These are phyloP conservation scores for Gaultheria prostrata DNA, from an alignment of 148 eudicot genomes.

Conservation along the genomic window DNA sequence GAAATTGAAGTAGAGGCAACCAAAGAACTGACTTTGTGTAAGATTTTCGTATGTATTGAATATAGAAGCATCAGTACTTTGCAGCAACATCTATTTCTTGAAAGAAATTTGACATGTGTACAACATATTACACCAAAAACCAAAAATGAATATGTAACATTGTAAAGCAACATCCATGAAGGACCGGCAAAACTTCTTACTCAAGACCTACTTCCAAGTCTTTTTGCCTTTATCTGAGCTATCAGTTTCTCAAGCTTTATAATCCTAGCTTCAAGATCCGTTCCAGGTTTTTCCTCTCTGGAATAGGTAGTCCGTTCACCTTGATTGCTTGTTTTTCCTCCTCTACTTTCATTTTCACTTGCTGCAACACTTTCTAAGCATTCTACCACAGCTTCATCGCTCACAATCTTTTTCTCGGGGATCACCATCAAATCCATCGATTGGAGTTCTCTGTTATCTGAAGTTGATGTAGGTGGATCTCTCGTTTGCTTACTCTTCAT, in stretches of 20 bases:
- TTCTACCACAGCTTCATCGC: too few species aligned
- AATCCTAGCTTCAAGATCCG: not conserved
- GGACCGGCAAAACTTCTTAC: not conserved
- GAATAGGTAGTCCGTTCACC: not conserved
- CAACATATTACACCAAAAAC: not conserved
- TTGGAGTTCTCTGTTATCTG: not conserved
- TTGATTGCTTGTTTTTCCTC: not conserved
- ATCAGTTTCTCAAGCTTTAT: constrained; percentile 7
- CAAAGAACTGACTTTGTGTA: too few species aligned
- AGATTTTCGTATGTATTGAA: too few species aligned
- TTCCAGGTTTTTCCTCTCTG: not conserved
- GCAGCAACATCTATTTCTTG: too few species aligned
- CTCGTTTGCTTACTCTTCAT: not conserved
- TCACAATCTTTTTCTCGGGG: not conserved
- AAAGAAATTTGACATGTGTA: not conserved
- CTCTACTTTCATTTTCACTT: not conserved
- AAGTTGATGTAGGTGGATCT: not conserved
- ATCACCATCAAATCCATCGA: not conserved
- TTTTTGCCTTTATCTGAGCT: not conserved
- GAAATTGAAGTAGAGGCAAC: too few species aligned
- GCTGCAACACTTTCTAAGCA: not conserved
- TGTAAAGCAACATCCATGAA: too few species aligned
- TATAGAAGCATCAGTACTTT: too few species aligned
- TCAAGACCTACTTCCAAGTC: not conserved
- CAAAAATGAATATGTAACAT: not conserved